These are phyloP conservation scores for Rhynchospora breviuscula DNA, from an alignment of 176 grass and related monocot species.

Conservation along the genomic window DNA sequence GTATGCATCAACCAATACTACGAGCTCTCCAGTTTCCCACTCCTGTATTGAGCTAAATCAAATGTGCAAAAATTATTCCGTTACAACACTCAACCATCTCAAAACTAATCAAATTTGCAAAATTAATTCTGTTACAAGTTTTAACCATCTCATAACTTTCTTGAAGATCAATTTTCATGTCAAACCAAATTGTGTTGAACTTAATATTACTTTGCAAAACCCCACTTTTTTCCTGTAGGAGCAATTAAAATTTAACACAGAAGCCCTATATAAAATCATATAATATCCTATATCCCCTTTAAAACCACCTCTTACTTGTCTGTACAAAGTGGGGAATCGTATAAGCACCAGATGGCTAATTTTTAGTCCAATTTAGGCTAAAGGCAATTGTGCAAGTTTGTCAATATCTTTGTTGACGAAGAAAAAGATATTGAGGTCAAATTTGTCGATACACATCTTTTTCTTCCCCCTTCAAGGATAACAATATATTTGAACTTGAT, in stretches of 20 bases:
- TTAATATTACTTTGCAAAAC: not conserved
- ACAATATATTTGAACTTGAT: not conserved
- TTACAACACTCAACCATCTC: not conserved
- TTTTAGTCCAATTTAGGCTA: not conserved
- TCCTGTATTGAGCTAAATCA: slow-evolving; percentile 59
- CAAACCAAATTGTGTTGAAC: not conserved
- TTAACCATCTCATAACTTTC: not conserved
- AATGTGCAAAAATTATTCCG: slow-evolving; percentile 25
- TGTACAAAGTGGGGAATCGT: not conserved
- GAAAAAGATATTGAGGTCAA: not conserved
- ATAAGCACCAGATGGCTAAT: not conserved
- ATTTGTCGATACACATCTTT: not conserved
- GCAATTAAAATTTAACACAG: not conserved
- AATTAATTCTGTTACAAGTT: slow-evolving; percentile 13
- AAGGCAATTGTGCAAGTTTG: not conserved
- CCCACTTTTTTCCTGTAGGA: not conserved
- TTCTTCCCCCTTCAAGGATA: not conserved
- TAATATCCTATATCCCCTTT: not conserved
- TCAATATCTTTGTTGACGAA: not conserved
- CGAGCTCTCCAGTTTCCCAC: slow-evolving; percentile 54
- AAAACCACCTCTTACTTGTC: not conserved
- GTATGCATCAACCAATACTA: slow-evolving; percentile 91
- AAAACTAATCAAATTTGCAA: slow-evolving; percentile 23
- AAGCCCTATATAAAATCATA: not conserved
- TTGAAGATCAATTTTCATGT: not conserved